Conservation (phyloP, 2,329 filamentous ascomycete genomes). For the Beauveria varroae region DNA sequence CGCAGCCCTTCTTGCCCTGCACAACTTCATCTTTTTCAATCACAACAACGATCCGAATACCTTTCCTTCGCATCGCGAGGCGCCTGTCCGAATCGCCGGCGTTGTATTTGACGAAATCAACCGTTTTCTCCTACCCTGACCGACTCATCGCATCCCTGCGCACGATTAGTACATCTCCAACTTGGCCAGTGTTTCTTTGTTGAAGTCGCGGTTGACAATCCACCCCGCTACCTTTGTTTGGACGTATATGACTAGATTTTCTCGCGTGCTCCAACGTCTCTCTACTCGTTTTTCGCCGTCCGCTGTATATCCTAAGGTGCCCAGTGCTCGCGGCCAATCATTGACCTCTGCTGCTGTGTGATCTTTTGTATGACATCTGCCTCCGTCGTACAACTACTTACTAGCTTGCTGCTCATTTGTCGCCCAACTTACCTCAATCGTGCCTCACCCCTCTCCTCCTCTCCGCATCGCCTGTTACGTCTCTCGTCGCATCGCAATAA, state of each 20-base stretch:
- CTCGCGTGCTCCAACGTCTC: conserved; percentile 1
- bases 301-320: conserved; percentile 2
- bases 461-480: not conserved
- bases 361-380: conserved; percentile 7
- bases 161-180: not conserved
- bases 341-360: conserved; percentile 1
- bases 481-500: not conserved
- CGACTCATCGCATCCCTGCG: not conserved
- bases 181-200: not conserved
- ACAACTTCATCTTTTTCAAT: not conserved
- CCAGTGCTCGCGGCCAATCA: conserved; percentile 4
- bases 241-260: conserved; percentile 7
- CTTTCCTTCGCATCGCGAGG: not conserved
- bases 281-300: not conserved
- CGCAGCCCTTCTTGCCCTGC: not conserved
- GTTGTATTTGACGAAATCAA: not conserved
- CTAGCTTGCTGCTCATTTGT: not conserved
- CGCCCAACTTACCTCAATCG: not conserved
- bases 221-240: not conserved
- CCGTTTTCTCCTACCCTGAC: no score
- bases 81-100: not conserved
- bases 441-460: not conserved
- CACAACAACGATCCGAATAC: not conserved
- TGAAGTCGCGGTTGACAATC: not conserved
- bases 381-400: not conserved